These are phyloP conservation scores for Apiosordaria backusii DNA, from an alignment of 495 filamentous ascomycete genomes.

Conservation along the genomic window DNA sequence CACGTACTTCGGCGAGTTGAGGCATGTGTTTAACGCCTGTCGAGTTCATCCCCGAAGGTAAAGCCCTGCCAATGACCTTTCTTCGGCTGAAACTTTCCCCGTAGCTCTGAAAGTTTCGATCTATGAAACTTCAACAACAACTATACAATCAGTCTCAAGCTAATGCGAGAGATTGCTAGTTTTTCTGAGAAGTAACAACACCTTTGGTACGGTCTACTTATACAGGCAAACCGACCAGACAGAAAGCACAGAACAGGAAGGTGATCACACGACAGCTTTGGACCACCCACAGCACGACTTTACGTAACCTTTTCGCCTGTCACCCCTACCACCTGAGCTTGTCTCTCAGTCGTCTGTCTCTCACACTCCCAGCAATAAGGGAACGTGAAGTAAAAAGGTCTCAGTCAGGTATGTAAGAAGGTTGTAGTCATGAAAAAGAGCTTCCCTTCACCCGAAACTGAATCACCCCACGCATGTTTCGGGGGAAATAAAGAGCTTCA, in stretches of 20 bases:
- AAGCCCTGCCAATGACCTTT: not conserved
- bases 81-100: not conserved
- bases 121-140: not conserved
- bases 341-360: not conserved
- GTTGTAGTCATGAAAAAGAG: not conserved
- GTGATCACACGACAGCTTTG: not conserved
- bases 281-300: not conserved
- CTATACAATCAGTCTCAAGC: no score
- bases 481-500: not conserved
- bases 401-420: not conserved
- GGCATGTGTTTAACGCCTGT: not conserved
- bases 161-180: no score
- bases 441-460: not conserved
- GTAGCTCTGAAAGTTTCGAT: not conserved
- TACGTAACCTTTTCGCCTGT: not conserved
- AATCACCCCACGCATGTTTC: not conserved
- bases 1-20: not conserved
- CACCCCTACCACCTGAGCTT: not conserved
- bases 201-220: no score
- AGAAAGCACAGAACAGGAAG: not conserved
- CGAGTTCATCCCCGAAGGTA: no score
- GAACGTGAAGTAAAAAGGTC: not conserved
- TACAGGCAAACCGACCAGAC: not conserved
- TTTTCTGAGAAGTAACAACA: no score
- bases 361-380: not conserved